These are phyloP conservation scores for Leersia perrieri DNA, from an alignment of 176 grass and related monocot genomes.

Conservation along the genomic window DNA sequence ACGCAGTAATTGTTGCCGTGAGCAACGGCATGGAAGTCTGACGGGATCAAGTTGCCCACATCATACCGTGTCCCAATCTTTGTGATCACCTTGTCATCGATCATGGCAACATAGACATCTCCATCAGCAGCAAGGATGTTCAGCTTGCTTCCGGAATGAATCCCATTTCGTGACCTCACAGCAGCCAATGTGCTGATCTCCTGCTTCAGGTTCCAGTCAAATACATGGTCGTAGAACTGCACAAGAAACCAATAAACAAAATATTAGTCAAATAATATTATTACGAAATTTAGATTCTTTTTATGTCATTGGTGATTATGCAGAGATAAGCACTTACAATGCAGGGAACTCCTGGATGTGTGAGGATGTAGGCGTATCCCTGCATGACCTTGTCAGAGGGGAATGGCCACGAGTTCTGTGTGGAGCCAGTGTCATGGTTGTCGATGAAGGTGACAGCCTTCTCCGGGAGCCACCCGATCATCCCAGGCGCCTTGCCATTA, in stretches of 20 bases:
- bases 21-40: conserved; percentile 45
- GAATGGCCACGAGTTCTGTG: conserved; percentile 70
- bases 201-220: conserved; percentile 74
- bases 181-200: conserved; percentile 49
- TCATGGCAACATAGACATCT: conserved; percentile 58
- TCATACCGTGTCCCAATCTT: conserved; percentile 71
- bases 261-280: not conserved
- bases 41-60: conserved; percentile 61
- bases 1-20: conserved; percentile 74
- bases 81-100: conserved; percentile 60
- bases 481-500: conserved; percentile 63
- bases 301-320: not conserved
- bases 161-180: conserved; percentile 47
- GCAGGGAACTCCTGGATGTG: conserved; percentile 71
- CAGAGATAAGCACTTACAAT: conserved; percentile 46
- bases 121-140: conserved; percentile 53
- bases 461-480: conserved; percentile 79
- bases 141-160: conserved; percentile 52
- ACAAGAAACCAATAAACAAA: not conserved
- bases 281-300: not conserved
- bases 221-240: conserved; percentile 84
- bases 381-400: conserved; percentile 77
- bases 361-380: conserved; percentile 81
- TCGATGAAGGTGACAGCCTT: conserved; percentile 83
- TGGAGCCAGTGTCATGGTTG: conserved; percentile 89